Evolutionary conservation across 179 eudicot genomes (phyloP).

Genomic region (Patellifolia procumbens): DNA sequence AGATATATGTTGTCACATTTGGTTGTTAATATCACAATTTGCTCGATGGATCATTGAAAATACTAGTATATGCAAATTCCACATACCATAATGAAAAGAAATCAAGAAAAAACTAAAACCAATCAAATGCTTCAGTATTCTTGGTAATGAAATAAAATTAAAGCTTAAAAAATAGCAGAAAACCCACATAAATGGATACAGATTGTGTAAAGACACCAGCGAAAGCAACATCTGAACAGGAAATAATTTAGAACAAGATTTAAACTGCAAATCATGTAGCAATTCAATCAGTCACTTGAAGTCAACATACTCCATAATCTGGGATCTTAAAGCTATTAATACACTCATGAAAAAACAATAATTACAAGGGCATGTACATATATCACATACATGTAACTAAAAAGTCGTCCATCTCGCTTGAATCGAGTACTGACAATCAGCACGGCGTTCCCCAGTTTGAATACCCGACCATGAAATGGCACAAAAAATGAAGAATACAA

Average conservation of each 20-base stretch:
- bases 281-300: too few relatives aligned
- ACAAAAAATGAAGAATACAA: constrained; percentile 12
- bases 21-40: too few relatives aligned
- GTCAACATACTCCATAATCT: not conserved
- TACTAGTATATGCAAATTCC: too few relatives aligned
- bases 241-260: not conserved
- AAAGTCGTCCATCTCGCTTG: not conserved
- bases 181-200: not conserved
- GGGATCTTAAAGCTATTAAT: not conserved
- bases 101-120: too few relatives aligned
- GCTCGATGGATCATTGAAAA: too few relatives aligned
- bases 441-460: not conserved
- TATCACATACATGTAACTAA: not conserved
- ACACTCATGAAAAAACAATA: not conserved
- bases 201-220: not conserved
- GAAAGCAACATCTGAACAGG: not conserved
- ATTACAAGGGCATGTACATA: constrained; percentile 26
- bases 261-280: too few relatives aligned
- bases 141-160: too few relatives aligned
- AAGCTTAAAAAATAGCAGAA: too few relatives aligned
- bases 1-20: too few relatives aligned
- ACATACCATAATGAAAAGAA: too few relatives aligned
- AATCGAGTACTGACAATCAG: not conserved
- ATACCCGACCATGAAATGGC: not conserved
- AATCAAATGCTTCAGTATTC: too few relatives aligned